These are phyloP conservation scores for Rhynchospora breviuscula DNA, from an alignment of 176 grass and related monocot genomes.

Conservation along the genomic window DNA sequence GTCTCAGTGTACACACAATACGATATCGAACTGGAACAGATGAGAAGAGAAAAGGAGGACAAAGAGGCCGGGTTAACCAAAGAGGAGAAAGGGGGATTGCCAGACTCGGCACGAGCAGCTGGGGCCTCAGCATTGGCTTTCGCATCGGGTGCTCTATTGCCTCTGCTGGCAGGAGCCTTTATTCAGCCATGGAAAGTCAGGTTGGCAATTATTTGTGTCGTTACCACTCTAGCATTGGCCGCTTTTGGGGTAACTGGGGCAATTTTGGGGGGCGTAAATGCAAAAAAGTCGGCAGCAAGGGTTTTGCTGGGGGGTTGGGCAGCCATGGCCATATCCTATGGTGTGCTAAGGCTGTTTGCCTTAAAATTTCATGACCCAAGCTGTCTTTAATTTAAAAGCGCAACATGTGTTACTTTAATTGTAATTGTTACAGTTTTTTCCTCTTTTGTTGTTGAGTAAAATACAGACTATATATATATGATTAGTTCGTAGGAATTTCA, in stretches of 20 bases:
- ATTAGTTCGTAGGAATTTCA: no score
- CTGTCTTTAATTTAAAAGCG: not conserved
- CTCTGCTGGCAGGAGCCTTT: slow-evolving; percentile 33
- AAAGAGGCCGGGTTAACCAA: not conserved
- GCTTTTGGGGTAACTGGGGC: slow-evolving; percentile 26
- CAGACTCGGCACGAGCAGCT: slow-evolving; percentile 28
- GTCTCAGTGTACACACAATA: slow-evolving; percentile 40
- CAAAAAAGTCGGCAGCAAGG: not conserved
- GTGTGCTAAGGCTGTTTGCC: slow-evolving; percentile 28
- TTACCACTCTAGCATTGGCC: slow-evolving; percentile 15
- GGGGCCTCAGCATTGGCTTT: slow-evolving; percentile 32
- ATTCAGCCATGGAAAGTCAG: slow-evolving; percentile 11
- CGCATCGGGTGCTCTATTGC: slow-evolving; percentile 15
- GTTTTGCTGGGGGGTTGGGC: slow-evolving; percentile 40
- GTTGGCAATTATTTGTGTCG: slow-evolving; percentile 12
- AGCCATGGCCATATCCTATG: slow-evolving; percentile 40
- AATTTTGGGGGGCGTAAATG: slow-evolving; percentile 14
- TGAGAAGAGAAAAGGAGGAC: not conserved
- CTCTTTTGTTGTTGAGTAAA: no score
- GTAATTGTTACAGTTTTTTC: no score
- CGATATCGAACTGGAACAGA: slow-evolving; percentile 40
- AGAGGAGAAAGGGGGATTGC: slow-evolving; percentile 14
- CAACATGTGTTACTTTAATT: no score
- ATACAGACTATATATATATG: no score
- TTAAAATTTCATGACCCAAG: slow-evolving; percentile 10